A percentile compares a stretch with the other conserved stretches of the same genome.
Evolutionary conservation across 2,329 filamentous ascomycete species (phyloP).

Genomic region (Ceratocystis variospora): DNA sequence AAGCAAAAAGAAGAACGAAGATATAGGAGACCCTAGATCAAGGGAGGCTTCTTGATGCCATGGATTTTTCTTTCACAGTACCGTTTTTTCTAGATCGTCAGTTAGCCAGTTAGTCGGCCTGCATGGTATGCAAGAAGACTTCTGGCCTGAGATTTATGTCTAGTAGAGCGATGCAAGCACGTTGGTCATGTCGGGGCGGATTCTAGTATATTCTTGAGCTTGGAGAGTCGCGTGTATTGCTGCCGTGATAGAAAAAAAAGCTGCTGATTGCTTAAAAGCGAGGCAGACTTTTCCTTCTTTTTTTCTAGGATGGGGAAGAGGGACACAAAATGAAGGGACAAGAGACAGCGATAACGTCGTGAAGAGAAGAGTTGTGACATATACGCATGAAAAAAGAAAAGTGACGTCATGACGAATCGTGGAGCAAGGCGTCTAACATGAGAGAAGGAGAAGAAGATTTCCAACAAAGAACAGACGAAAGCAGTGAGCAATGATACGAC

Average conservation of each 20-base stretch:
- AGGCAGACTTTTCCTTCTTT: background rate
- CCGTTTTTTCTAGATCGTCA: background rate
- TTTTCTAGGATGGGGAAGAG: background rate
- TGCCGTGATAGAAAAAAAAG: background rate
- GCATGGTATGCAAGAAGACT: background rate
- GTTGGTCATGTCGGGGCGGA: background rate
- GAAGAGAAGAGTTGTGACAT: background rate
- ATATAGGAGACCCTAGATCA: background rate
- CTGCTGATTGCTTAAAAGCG: slow-evolving; percentile 2
- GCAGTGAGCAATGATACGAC: background rate
- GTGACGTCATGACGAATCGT: slow-evolving; percentile 17
- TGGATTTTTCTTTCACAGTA: background rate
- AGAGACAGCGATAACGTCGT: background rate
- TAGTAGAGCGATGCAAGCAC: background rate
- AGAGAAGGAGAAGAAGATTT: slow-evolving; percentile 11
- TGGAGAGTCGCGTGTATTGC: background rate
- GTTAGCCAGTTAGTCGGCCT: background rate
- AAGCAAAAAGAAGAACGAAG: background rate
- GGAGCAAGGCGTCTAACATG: slow-evolving; percentile 16
- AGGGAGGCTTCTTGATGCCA: background rate
- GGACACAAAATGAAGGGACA: background rate
- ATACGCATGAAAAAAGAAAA: slow-evolving; percentile 2
- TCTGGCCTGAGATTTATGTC: background rate
- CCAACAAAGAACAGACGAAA: background rate
- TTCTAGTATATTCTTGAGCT: background rate